A percentile compares a stretch with the other conserved stretches of the same genome.
These are phyloP conservation scores for Wickerhamomyces ciferrii DNA, from an alignment of 805 yeast species.

Conservation along the genomic window DNA sequence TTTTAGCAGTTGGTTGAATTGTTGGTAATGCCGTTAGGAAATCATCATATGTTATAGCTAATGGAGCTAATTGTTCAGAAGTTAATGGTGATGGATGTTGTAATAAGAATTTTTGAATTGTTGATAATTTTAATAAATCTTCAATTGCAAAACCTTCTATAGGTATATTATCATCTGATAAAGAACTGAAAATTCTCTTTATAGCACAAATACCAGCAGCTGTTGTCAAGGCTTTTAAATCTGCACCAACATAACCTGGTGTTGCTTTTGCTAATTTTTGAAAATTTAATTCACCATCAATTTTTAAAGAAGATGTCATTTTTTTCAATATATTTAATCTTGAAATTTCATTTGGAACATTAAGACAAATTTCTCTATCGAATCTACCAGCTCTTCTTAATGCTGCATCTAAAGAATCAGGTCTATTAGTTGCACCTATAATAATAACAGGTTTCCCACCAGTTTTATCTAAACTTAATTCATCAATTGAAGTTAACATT, in stretches of 20 bases:
- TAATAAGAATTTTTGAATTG: slow-evolving; percentile 66
- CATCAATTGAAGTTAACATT: slow-evolving; percentile 91
- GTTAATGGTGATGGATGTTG: slow-evolving; percentile 80
- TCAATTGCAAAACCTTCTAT: slow-evolving; percentile 19
- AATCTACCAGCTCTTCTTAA: slow-evolving; percentile 95
- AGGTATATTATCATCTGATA: slow-evolving; percentile 24
- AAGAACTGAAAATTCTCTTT: slow-evolving; percentile 76
- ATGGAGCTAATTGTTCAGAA: slow-evolving; percentile 65
- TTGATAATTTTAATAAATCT: slow-evolving; percentile 35
- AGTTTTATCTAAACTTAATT: slow-evolving; percentile 79
- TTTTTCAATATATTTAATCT: slow-evolving; percentile 71
- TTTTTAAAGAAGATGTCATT: slow-evolving; percentile 61
- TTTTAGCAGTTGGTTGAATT: slow-evolving; percentile 93
- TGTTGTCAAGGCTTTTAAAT: slow-evolving; percentile 85
- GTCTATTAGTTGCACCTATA: slow-evolving; percentile 95
- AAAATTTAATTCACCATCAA: slow-evolving; percentile 69
- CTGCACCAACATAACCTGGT: slow-evolving; percentile 98
- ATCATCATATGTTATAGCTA: slow-evolving; percentile 74
- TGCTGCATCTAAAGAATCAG: slow-evolving; percentile 93
- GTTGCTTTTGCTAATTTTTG: slow-evolving; percentile 79
- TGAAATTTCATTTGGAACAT: slow-evolving; percentile 88
- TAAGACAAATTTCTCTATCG: slow-evolving; percentile 88
- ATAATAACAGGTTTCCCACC: slow-evolving; percentile 90
- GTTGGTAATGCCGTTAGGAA: slow-evolving; percentile 83
- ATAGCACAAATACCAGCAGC: slow-evolving; percentile 96